Conservation (phyloP, 164 flowering plant genomes). For the Tetracentron sinense region DNA sequence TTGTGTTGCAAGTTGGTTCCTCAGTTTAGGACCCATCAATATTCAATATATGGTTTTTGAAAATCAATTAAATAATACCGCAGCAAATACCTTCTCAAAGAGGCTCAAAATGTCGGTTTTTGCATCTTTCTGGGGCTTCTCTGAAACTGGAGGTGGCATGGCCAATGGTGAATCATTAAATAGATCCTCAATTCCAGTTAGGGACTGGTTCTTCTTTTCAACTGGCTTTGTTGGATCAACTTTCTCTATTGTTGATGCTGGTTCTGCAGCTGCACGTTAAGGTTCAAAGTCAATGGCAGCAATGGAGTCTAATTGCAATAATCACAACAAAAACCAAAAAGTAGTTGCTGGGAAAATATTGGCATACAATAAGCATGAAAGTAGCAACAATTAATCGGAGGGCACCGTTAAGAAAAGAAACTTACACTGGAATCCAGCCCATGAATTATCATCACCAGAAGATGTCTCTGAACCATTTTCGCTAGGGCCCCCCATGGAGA, state of each 20-base stretch:
- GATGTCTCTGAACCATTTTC: slow-evolving; percentile 57
- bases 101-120: slow-evolving; percentile 95
- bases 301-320: background rate
- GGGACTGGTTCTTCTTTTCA: slow-evolving; percentile 39
- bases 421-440: slow-evolving; percentile 96
- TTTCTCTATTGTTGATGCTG: slow-evolving; percentile 47
- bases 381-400: background rate
- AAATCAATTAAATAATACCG: background rate
- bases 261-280: slow-evolving; percentile 64
- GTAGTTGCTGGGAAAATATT: background rate
- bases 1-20: too few relatives aligned
- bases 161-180: slow-evolving; percentile 55
- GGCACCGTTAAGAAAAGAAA: background rate
- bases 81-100: slow-evolving; percentile 75
- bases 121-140: slow-evolving; percentile 65
- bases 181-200: slow-evolving; percentile 65
- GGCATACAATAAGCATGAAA: background rate
- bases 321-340: background rate
- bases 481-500: slow-evolving; percentile 65
- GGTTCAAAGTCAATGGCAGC: slow-evolving; percentile 11
- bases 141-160: slow-evolving; percentile 24
- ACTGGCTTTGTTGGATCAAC: slow-evolving; percentile 31
- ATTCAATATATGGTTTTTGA: background rate
- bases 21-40: background rate
- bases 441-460: slow-evolving; percentile 55